phyloP scores from a whole-genome alignment of 257 asterid genomes.

The Vinca minor region DNA sequence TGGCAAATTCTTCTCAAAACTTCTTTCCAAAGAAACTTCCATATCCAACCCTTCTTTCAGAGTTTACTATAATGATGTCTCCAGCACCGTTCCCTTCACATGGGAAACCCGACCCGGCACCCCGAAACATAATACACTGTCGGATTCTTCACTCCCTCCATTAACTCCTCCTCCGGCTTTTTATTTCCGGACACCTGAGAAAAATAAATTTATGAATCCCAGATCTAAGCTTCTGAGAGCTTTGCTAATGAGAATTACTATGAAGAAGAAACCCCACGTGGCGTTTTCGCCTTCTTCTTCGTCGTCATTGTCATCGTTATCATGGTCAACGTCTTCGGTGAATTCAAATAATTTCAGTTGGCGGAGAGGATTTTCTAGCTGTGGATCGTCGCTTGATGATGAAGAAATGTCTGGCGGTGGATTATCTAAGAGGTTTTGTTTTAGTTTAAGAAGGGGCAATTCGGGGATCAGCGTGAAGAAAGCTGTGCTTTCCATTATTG shows the following conservation, averaged over 20 bases:
- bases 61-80: slow-evolving; percentile 26
- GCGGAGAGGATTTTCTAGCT: slow-evolving; percentile 15
- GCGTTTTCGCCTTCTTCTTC: slow-evolving; percentile 17
- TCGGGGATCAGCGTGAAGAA: slow-evolving; percentile 18
- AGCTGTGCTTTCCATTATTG: too few relatives aligned
- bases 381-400: slow-evolving; percentile 11
- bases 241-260: slow-evolving; percentile 12
- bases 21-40: slow-evolving; percentile 17
- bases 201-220: too few relatives aligned
- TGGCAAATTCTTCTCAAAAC: slow-evolving; percentile 19
- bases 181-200: too few relatives aligned
- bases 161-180: slow-evolving; percentile 36
- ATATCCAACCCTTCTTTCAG: slow-evolving; percentile 25
- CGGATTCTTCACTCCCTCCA: slow-evolving; percentile 21
- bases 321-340: slow-evolving; percentile 21
- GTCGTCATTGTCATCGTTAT: slow-evolving; percentile 14
- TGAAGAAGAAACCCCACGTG: slow-evolving; percentile 3
- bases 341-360: too few relatives aligned
- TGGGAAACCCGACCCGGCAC: slow-evolving; percentile 38
- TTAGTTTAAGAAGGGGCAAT: slow-evolving; percentile 6
- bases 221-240: slow-evolving; percentile 15
- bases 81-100: slow-evolving; percentile 27
- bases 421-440: slow-evolving; percentile 17
- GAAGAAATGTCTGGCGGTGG: slow-evolving; percentile 7
- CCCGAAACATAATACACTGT: slow-evolving; percentile 18